A percentile compares a stretch with the other conserved stretches of the same genome.
These are phyloP conservation scores for Penicillium chermesinum DNA, from an alignment of 495 filamentous ascomycete species.

Conservation along the genomic window DNA sequence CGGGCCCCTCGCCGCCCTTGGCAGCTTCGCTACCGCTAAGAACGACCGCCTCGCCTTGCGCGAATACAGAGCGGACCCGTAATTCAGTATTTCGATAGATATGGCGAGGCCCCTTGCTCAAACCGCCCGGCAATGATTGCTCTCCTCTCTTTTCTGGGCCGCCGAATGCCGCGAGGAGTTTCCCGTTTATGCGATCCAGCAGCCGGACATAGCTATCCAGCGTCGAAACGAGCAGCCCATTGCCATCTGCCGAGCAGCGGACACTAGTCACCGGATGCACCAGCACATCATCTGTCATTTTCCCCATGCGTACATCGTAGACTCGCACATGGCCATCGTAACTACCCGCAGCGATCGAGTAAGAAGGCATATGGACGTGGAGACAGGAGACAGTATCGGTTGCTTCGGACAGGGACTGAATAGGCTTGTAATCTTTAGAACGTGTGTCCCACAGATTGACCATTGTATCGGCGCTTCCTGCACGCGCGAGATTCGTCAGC, in stretches of 20 bases:
- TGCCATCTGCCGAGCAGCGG: slow-evolving; percentile 61
- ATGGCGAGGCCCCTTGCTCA: slow-evolving; percentile 4
- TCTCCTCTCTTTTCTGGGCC: slow-evolving; percentile 32
- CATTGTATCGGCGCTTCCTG: slow-evolving; percentile 73
- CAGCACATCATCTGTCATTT: slow-evolving; percentile 64
- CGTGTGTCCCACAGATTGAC: slow-evolving; percentile 83
- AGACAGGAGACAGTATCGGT: slow-evolving; percentile 68
- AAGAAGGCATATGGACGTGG: slow-evolving; percentile 38
- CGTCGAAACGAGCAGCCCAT: slow-evolving; percentile 66
- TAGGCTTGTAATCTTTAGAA: slow-evolving; percentile 56
- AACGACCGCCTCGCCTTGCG: slow-evolving; percentile 68
- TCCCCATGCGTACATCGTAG: slow-evolving; percentile 86
- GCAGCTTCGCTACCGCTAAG: slow-evolving; percentile 74
- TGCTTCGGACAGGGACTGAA: slow-evolving; percentile 76
- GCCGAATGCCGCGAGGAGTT: slow-evolving; percentile 66
- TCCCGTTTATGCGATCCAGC: slow-evolving; percentile 73
- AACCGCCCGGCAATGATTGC: neutral
- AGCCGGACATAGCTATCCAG: slow-evolving; percentile 74
- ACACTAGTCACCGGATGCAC: slow-evolving; percentile 59
- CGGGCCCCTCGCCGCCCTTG: slow-evolving; percentile 39
- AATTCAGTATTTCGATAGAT: slow-evolving; percentile 61
- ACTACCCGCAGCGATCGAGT: slow-evolving; percentile 56
- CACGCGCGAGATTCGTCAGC: neutral
- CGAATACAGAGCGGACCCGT: slow-evolving; percentile 66
- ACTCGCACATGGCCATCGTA: slow-evolving; percentile 80